Conservation (phyloP, 2,329 filamentous ascomycete genomes). For the Periconia macrospinosa region DNA sequence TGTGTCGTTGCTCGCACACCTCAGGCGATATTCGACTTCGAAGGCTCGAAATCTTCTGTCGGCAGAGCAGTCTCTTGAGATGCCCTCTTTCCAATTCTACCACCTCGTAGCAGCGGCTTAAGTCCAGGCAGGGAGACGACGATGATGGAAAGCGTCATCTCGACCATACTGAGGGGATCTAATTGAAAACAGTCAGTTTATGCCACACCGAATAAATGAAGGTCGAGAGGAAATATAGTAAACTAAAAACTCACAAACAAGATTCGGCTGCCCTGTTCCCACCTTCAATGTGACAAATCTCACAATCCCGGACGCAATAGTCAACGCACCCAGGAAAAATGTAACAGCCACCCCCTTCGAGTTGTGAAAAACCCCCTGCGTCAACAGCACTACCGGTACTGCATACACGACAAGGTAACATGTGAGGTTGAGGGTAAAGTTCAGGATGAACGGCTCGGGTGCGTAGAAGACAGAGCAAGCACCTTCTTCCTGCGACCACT, state of each 20-base stretch:
- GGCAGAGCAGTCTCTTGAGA: no score
- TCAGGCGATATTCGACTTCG: no score
- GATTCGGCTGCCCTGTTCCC: conserved; percentile 23
- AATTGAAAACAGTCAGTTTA: no score
- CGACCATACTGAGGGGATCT: conserved; percentile 23
- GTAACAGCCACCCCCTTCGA: conserved; percentile 18
- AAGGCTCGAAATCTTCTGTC: no score
- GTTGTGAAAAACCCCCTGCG: conserved; percentile 9
- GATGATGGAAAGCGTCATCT: conserved; percentile 25
- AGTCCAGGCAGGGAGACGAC: conserved; percentile 23
- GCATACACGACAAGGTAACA: conserved; percentile 23
- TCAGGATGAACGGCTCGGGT: conserved; percentile 25
- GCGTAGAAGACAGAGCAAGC: conserved; percentile 27
- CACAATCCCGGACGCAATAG: conserved; percentile 20
- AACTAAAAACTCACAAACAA: conserved; percentile 23
- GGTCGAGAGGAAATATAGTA: background rate
- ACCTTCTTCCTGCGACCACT: conserved; percentile 25
- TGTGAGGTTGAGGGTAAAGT: conserved; percentile 25
- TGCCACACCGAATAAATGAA: no score
- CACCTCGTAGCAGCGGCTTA: conserved; percentile 13
- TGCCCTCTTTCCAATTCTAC: no score
- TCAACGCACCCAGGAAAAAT: conserved; percentile 19
- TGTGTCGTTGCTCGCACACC: no score
- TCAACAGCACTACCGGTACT: conserved; percentile 14
- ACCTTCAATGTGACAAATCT: conserved; percentile 21